A percentile compares a stretch with the other conserved stretches of the same genome.
Conservation (phyloP, 805 yeast species). For the Kluyveromyces nonfermentans region DNA sequence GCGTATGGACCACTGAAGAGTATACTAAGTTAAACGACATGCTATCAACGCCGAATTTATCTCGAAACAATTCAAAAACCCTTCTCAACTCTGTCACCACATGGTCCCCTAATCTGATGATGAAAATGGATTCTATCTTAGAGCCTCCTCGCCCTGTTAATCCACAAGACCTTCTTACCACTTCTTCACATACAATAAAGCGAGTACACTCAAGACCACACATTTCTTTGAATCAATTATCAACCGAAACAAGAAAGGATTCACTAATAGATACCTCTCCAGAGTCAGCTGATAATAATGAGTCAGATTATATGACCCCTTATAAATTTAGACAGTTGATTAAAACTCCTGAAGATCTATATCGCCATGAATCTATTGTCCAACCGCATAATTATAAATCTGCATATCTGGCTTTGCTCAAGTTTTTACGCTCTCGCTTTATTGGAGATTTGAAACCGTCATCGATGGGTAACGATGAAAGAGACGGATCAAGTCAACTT, state of each 20-base stretch:
- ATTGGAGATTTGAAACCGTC: constrained; percentile 1
- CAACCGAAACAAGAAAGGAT: background rate
- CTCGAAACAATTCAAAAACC: constrained; percentile 4
- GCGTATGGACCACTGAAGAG: constrained; percentile 41
- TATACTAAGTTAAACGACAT: constrained; percentile 18
- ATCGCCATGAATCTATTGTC: constrained; percentile 10
- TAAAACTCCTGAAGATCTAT: constrained; percentile 18
- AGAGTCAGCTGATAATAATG: constrained; percentile 3
- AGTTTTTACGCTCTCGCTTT: constrained; percentile 11
- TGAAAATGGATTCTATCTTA: background rate
- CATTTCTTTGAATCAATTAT: constrained; percentile 14
- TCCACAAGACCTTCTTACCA: background rate
- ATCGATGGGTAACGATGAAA: constrained; percentile 1
- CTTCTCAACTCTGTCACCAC: background rate
- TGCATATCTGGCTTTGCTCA: constrained; percentile 14
- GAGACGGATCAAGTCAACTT: constrained; percentile 15
- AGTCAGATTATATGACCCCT: constrained; percentile 9
- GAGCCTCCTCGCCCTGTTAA: background rate
- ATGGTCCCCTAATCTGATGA: constrained; percentile 1
- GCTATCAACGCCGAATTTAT: constrained; percentile 5
- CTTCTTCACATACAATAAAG: background rate
- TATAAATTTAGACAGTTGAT: constrained; percentile 14
- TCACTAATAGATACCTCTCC: constrained; percentile 5
- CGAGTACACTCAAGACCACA: constrained; percentile 15
- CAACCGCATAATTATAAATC: constrained; percentile 19